phyloP scores from a whole-genome alignment of 768 basidiomycete species.

The Phlebiopsis gigantea region DNA sequence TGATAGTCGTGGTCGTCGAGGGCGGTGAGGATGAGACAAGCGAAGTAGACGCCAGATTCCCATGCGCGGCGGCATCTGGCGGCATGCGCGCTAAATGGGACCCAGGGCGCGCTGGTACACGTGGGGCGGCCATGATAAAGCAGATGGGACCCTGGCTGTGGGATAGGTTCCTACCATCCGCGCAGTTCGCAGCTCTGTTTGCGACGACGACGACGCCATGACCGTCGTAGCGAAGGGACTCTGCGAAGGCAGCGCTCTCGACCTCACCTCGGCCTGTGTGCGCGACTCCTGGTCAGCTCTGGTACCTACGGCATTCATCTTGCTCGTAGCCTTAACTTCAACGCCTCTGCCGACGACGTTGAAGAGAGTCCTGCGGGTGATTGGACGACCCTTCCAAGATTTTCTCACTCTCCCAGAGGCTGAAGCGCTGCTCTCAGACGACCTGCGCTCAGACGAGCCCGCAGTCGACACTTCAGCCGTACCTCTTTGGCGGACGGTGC shows the following conservation, averaged over 20 bases:
- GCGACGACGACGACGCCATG: neutral
- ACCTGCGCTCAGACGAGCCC: constrained; percentile 1
- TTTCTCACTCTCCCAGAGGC: constrained; percentile 26
- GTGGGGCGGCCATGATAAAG: neutral
- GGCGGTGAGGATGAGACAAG: neutral
- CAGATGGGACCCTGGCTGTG: no score
- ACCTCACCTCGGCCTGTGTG: constrained; percentile 22
- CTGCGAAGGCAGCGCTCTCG: constrained; percentile 10
- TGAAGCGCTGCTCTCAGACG: constrained; percentile 17
- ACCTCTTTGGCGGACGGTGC: constrained; percentile 56
- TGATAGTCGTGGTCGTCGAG: constrained; percentile 9
- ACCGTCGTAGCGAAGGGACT: neutral
- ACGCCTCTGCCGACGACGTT: constrained; percentile 16
- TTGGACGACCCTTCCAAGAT: constrained; percentile 17
- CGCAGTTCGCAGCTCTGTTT: no score
- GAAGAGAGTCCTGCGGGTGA: neutral
- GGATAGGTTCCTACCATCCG: no score
- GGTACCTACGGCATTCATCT: constrained; percentile 21
- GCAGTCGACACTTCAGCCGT: constrained; percentile 14
- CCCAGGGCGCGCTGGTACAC: no score
- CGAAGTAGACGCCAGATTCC: neutral
- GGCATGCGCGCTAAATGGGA: neutral
- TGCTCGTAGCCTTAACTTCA: constrained; percentile 12
- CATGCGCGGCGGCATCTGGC: neutral
- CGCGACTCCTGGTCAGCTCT: constrained; percentile 25